Evolutionary conservation across 2,329 filamentous ascomycete genomes (phyloP).

Genomic region (Teratosphaeria pseudoeucalypti): DNA sequence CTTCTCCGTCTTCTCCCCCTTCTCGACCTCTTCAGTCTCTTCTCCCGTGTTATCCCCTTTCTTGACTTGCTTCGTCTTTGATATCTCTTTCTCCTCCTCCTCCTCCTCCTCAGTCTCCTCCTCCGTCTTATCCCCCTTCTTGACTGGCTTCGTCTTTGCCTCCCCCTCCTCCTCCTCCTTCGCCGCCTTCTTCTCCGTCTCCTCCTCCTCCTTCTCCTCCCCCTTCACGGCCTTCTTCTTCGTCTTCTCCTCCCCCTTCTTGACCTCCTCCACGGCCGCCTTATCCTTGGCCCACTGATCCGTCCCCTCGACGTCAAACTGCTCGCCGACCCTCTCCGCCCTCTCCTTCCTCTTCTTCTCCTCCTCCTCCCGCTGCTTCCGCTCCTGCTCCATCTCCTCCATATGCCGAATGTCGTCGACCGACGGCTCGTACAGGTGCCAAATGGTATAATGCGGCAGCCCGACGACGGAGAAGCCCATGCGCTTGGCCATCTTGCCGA

Average conservation of each 20-base stretch:
- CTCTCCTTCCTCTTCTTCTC: slow-evolving; percentile 64
- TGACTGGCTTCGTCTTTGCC: neutral
- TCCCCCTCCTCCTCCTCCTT: neutral
- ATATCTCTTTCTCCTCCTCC: neutral
- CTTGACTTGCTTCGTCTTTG: slow-evolving; percentile 1
- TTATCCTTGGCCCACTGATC: slow-evolving; percentile 88
- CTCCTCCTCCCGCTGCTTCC: slow-evolving; percentile 67
- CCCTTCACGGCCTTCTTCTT: neutral
- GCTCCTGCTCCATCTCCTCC: slow-evolving; percentile 95
- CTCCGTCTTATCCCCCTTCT: neutral
- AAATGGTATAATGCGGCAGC: slow-evolving; percentile 94
- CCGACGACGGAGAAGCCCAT: slow-evolving; percentile 96
- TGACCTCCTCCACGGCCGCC: slow-evolving; percentile 45
- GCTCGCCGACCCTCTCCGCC: slow-evolving; percentile 66
- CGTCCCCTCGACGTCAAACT: slow-evolving; percentile 68
- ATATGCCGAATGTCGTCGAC: slow-evolving; percentile 95
- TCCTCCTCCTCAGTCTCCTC: neutral
- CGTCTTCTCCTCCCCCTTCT: neutral
- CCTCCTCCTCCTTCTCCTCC: neutral
- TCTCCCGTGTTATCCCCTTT: neutral
- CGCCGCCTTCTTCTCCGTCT: neutral
- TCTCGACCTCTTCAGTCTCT: neutral
- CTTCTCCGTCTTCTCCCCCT: neutral
- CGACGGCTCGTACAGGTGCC: slow-evolving; percentile 99
- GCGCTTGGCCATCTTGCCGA: slow-evolving; percentile 98